Conservation (phyloP, 2,329 filamentous ascomycete genomes). For the Diplodia intermedia region DNA sequence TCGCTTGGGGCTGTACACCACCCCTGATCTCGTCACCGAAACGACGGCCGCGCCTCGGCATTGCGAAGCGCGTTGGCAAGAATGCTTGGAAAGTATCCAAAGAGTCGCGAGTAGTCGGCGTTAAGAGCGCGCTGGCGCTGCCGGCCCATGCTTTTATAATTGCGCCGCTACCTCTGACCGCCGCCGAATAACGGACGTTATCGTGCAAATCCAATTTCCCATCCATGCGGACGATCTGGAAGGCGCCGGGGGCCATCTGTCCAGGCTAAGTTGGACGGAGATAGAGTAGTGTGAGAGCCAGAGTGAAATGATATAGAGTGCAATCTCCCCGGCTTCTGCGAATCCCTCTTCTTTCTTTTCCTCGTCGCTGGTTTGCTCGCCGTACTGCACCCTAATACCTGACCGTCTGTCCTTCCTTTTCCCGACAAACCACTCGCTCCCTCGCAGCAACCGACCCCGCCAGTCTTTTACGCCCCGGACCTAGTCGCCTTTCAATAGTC, state of each 20-base stretch:
- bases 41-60: conserved; percentile 10
- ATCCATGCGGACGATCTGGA: conserved; percentile 29
- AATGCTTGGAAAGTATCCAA: not conserved
- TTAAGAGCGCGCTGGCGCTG: not conserved
- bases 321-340: not conserved
- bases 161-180: not conserved
- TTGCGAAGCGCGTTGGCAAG: not conserved
- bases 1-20: not conserved
- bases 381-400: conserved; percentile 3
- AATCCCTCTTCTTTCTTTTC: not conserved
- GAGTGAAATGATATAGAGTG: not conserved
- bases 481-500: conserved; percentile 24
- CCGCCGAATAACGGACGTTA: conserved; percentile 16
- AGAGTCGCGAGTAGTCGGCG: not conserved
- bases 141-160: not conserved
- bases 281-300: not conserved
- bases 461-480: not conserved
- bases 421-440: not conserved
- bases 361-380: conserved; percentile 5
- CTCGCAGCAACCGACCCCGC: not conserved
- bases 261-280: not conserved
- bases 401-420: conserved; percentile 19
- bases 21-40: not conserved
- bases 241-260: not conserved
- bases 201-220: conserved; percentile 23